Evolutionary conservation across 2,329 filamentous ascomycete species (phyloP).

Genomic region (Arthrobotrys iridis): DNA sequence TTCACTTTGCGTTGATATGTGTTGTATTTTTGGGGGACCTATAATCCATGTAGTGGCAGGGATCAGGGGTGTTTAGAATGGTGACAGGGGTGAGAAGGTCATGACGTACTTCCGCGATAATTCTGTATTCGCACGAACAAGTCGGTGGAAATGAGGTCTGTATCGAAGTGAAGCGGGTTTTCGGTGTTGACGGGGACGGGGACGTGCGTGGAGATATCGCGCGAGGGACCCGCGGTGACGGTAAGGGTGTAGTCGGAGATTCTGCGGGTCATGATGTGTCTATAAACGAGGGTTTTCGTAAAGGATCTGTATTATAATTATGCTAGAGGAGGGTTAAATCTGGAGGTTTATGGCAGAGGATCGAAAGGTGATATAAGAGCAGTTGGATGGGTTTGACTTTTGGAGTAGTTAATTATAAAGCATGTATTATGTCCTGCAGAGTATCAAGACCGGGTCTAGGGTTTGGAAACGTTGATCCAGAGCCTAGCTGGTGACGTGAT

Average conservation of each 20-base stretch:
- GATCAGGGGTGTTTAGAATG: neutral
- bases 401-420: too few species aligned
- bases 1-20: neutral
- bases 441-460: too few species aligned
- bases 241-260: slow-evolving; percentile 32
- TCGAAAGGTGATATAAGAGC: too few species aligned
- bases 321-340: too few species aligned
- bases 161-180: slow-evolving; percentile 32
- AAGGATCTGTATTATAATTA: too few species aligned
- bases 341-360: too few species aligned
- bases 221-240: slow-evolving; percentile 48
- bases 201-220: slow-evolving; percentile 35
- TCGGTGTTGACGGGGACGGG: slow-evolving; percentile 50
- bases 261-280: slow-evolving; percentile 18
- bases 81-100: neutral
- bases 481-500: too few species aligned
- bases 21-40: neutral
- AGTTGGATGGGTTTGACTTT: too few species aligned
- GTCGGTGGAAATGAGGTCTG: slow-evolving; percentile 30
- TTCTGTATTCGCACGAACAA: slow-evolving; percentile 37
- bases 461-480: too few species aligned
- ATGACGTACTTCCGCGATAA: slow-evolving; percentile 28
- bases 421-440: too few species aligned
- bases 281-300: too few species aligned
- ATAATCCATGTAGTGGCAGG: neutral